These are phyloP conservation scores for Periglandula ipomoeae DNA, from an alignment of 2,329 filamentous ascomycete species.

Conservation along the genomic window DNA sequence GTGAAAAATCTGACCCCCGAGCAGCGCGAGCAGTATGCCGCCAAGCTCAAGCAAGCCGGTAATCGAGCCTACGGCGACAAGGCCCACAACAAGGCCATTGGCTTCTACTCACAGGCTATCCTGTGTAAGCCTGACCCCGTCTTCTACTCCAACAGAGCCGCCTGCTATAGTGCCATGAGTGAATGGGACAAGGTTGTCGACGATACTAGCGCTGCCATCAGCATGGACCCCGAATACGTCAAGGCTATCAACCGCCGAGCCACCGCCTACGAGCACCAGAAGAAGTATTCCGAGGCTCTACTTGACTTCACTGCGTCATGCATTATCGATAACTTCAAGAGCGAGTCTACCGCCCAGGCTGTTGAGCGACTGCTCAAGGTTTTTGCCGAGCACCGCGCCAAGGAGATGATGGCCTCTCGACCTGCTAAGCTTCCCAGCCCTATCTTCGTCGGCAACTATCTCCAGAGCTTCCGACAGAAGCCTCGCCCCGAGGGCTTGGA, in stretches of 20 bases:
- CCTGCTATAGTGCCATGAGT: slow-evolving; percentile 88
- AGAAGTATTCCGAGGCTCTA: slow-evolving; percentile 85
- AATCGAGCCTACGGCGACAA: slow-evolving; percentile 96
- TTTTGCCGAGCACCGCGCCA: slow-evolving; percentile 89
- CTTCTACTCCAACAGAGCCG: slow-evolving; percentile 97
- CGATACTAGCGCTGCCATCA: slow-evolving; percentile 90
- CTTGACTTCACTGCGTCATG: slow-evolving; percentile 98
- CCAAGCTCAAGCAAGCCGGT: slow-evolving; percentile 86
- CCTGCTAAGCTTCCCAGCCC: slow-evolving; percentile 83
- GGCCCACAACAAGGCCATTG: slow-evolving; percentile 88
- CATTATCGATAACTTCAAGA: slow-evolving; percentile 97
- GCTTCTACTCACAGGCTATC: slow-evolving; percentile 91
- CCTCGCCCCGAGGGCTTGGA: slow-evolving; percentile 73
- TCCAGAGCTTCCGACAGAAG: slow-evolving; percentile 91
- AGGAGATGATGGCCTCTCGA: slow-evolving; percentile 80
- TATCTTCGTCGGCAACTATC: slow-evolving; percentile 96
- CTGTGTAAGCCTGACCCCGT: slow-evolving; percentile 95
- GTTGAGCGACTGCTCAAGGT: slow-evolving; percentile 94
- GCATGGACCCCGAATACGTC: slow-evolving; percentile 89
- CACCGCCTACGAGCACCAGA: slow-evolving; percentile 90
- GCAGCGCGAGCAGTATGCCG: slow-evolving; percentile 77
- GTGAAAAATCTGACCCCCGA: slow-evolving; percentile 44
- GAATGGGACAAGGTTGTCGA: slow-evolving; percentile 96
- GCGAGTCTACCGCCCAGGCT: slow-evolving; percentile 76
- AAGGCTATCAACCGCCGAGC: slow-evolving; percentile 96